phyloP scores from a whole-genome alignment of 1,139 yeast genomes.

The Suhomyces yuchorum region DNA sequence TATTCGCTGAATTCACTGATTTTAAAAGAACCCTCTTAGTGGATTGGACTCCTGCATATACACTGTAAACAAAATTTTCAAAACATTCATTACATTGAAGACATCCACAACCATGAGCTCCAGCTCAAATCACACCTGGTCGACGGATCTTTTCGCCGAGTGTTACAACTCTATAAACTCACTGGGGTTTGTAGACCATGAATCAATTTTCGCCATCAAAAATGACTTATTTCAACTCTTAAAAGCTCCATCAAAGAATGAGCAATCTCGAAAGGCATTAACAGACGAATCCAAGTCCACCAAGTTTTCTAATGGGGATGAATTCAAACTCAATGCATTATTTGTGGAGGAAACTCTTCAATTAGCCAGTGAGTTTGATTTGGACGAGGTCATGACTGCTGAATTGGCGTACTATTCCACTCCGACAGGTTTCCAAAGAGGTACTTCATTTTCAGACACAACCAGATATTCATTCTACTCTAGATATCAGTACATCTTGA shows the following conservation, averaged over 20 bases:
- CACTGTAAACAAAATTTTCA: slow-evolving; percentile 16
- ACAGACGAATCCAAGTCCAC: slow-evolving; percentile 53
- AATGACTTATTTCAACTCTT: slow-evolving; percentile 54
- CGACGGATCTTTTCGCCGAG: slow-evolving; percentile 34
- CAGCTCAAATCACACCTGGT: slow-evolving; percentile 31
- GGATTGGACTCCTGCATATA: slow-evolving; percentile 5
- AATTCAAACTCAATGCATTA: slow-evolving; percentile 64
- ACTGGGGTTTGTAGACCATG: slow-evolving; percentile 30
- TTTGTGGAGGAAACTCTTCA: slow-evolving; percentile 60
- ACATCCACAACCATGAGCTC: slow-evolving; percentile 11
- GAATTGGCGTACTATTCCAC: slow-evolving; percentile 45
- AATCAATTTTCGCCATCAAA: slow-evolving; percentile 29
- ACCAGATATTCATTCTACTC: slow-evolving; percentile 72
- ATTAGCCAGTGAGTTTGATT: slow-evolving; percentile 45
- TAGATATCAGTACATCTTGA: slow-evolving; percentile 70
- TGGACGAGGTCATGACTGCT: slow-evolving; percentile 41
- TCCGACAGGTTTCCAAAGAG: slow-evolving; percentile 46
- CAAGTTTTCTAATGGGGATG: slow-evolving; percentile 55
- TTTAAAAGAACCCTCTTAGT: too few species aligned
- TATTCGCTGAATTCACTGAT: too few species aligned
- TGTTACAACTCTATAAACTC: slow-evolving; percentile 40
- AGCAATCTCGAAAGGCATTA: slow-evolving; percentile 53
- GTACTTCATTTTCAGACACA: slow-evolving; percentile 60
- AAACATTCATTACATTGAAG: slow-evolving; percentile 2
- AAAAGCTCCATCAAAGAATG: slow-evolving; percentile 54